phyloP scores from a whole-genome alignment of 1,139 yeast species.

The Geotrichum siamense region DNA sequence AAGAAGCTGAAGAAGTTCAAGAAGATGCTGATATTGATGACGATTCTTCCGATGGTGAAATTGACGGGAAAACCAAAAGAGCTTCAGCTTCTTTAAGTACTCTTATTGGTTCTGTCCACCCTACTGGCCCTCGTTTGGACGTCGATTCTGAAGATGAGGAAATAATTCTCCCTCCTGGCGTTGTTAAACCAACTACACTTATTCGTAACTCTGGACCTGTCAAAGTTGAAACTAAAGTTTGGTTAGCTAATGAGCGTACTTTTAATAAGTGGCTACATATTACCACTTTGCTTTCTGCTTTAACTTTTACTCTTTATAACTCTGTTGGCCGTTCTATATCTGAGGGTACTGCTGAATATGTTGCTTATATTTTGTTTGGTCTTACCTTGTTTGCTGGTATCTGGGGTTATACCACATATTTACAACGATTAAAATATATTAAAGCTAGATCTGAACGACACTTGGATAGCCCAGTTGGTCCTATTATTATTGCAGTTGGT shows the following conservation, averaged over 20 bases:
- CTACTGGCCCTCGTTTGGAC: constrained; percentile 37
- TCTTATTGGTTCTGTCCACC: constrained; percentile 25
- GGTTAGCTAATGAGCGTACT: constrained; percentile 97
- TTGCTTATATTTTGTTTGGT: constrained; percentile 75
- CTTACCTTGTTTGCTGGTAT: constrained; percentile 74
- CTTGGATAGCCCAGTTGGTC: constrained; percentile 85
- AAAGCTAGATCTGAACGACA: constrained; percentile 78
- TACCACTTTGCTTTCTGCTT: constrained; percentile 76
- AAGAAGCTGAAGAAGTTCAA: constrained; percentile 29
- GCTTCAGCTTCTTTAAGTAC: constrained; percentile 23
- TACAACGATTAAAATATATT: constrained; percentile 64
- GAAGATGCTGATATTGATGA: constrained; percentile 27
- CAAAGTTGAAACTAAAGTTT: constrained; percentile 92
- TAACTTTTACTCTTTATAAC: constrained; percentile 77
- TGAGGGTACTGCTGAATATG: constrained; percentile 34
- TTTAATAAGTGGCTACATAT: constrained; percentile 94
- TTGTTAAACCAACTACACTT: constrained; percentile 66
- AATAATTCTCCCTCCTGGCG: constrained; percentile 81
- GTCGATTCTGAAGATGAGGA: constrained; percentile 88
- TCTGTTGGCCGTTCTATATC: constrained; percentile 60
- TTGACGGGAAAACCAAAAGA: constrained; percentile 10
- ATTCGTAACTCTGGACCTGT: constrained; percentile 87
- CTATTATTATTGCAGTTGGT: constrained; percentile 67
- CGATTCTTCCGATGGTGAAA: constrained; percentile 27
- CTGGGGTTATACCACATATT: constrained; percentile 84